Evolutionary conservation across 306 rosid genomes (phyloP).

Genomic region (Notholithocarpus densiflorus): DNA sequence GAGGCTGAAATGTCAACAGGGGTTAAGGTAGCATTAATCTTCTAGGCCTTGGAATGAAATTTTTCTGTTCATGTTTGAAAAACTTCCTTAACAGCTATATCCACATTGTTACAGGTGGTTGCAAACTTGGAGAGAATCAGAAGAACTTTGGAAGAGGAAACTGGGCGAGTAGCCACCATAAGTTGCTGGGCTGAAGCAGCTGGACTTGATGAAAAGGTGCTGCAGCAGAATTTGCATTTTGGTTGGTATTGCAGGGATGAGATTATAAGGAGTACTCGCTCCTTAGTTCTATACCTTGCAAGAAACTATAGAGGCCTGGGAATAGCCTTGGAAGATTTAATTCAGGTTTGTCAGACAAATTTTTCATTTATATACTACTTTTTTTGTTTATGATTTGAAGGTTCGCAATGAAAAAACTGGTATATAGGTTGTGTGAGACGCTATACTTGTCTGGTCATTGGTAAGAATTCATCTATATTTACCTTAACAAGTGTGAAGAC

Average conservation of each 20-base stretch:
- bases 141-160: slow-evolving; percentile 59
- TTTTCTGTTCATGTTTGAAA: neutral
- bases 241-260: slow-evolving; percentile 77
- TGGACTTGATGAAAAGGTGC: slow-evolving; percentile 57
- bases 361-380: neutral
- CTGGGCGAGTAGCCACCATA: slow-evolving; percentile 52
- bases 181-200: slow-evolving; percentile 82
- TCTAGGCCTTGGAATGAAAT: neutral
- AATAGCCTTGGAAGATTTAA: slow-evolving; percentile 68
- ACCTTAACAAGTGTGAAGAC: neutral
- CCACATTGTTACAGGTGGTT: slow-evolving; percentile 44
- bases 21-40: slow-evolving; percentile 57
- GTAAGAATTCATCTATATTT: neutral
- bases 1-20: slow-evolving; percentile 79
- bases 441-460: neutral
- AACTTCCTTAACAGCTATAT: neutral
- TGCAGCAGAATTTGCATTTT: slow-evolving; percentile 48
- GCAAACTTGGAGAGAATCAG: slow-evolving; percentile 69
- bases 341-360: slow-evolving; percentile 62
- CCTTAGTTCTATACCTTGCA: slow-evolving; percentile 70
- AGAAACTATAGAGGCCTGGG: slow-evolving; percentile 78
- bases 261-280: slow-evolving; percentile 68
- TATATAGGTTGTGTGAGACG: neutral
- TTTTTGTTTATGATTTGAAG: neutral
- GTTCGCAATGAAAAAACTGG: neutral